phyloP scores from a whole-genome alignment of 2,329 filamentous ascomycete genomes.

The Xylaria sp. region DNA sequence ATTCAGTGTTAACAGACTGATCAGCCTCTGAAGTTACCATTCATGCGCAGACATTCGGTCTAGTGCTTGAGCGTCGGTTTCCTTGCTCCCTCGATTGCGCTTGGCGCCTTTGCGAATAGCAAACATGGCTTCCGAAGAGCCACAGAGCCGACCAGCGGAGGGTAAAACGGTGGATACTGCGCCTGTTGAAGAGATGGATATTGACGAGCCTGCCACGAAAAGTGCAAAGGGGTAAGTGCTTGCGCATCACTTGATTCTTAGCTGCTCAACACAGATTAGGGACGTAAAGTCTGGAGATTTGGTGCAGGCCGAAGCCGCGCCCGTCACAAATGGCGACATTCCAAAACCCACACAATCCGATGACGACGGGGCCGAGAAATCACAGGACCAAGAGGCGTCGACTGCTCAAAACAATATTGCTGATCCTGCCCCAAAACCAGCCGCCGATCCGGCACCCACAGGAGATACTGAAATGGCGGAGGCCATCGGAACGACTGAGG shows the following conservation, averaged over 20 bases:
- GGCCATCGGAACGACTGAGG: conserved; percentile 30
- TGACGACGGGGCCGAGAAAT: conserved; percentile 27
- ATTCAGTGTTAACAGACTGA: neutral
- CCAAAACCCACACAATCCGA: conserved; percentile 13
- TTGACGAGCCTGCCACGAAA: conserved; percentile 55
- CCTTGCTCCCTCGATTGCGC: conserved; percentile 23
- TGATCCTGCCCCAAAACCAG: conserved; percentile 35
- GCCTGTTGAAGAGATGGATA: conserved; percentile 56
- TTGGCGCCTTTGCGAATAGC: conserved; percentile 40
- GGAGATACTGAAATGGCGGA: conserved; percentile 39
- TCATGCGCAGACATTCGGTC: conserved; percentile 27
- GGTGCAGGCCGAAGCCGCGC: conserved; percentile 35
- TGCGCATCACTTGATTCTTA: neutral
- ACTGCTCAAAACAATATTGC: conserved; percentile 38
- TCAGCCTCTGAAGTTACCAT: conserved; percentile 4
- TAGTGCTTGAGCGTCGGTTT: conserved; percentile 12
- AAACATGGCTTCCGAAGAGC: conserved; percentile 50
- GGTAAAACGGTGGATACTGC: conserved; percentile 36
- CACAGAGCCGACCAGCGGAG: conserved; percentile 42
- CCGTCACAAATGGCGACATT: conserved; percentile 41
- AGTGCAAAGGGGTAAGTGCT: conserved; percentile 65
- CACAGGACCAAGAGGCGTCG: conserved; percentile 41
- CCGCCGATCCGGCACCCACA: neutral
- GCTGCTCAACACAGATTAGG: conserved; percentile 31
- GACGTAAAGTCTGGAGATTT: conserved; percentile 36